Percentiles rank a stretch among this genome's conserved stretches.
These are phyloP conservation scores for Aspergillus viridinutans DNA, from an alignment of 2,329 filamentous ascomycete genomes.

Conservation along the genomic window DNA sequence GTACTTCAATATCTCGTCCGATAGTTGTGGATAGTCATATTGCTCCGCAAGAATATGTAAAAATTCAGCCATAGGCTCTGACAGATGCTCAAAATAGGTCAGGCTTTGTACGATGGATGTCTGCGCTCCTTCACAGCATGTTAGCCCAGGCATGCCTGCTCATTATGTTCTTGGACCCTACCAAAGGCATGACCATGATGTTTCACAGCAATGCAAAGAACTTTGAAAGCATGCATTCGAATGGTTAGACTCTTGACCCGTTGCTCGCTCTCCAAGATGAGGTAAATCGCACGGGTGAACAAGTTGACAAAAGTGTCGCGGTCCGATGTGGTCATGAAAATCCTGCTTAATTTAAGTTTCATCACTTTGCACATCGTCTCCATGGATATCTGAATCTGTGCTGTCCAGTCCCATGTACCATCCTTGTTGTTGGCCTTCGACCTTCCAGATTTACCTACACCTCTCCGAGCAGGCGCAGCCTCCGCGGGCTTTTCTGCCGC, in stretches of 20 bases:
- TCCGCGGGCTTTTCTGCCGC: slow-evolving; percentile 81
- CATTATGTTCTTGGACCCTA: slow-evolving; percentile 35
- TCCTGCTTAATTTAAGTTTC: slow-evolving; percentile 83
- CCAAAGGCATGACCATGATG: slow-evolving; percentile 96
- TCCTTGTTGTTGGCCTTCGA: slow-evolving; percentile 65
- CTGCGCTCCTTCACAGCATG: slow-evolving; percentile 65
- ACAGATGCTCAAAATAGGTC: slow-evolving; percentile 98
- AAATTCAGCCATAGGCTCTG: slow-evolving; percentile 98
- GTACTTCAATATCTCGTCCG: slow-evolving; percentile 78
- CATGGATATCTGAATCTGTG: slow-evolving; percentile 81
- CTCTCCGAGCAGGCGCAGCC: slow-evolving; percentile 65
- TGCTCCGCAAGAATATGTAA: slow-evolving; percentile 92
- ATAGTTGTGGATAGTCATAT: slow-evolving; percentile 94
- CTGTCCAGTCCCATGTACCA: slow-evolving; percentile 79
- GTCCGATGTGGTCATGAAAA: slow-evolving; percentile 95
- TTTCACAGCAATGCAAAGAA: slow-evolving; percentile 93
- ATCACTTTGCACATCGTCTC: slow-evolving; percentile 95
- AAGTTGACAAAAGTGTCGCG: slow-evolving; percentile 90
- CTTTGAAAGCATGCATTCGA: slow-evolving; percentile 95
- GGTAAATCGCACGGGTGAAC: slow-evolving; percentile 87
- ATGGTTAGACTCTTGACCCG: slow-evolving; percentile 84
- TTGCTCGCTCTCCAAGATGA: slow-evolving; percentile 90
- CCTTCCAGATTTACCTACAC: slow-evolving; percentile 71
- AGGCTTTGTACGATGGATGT: slow-evolving; percentile 97
- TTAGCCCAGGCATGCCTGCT: slow-evolving; percentile 15